A percentile compares a stretch with the other conserved stretches of the same genome.
phyloP scores from a whole-genome alignment of 305 asterid genomes.

The Fraxinus angustifolia region DNA sequence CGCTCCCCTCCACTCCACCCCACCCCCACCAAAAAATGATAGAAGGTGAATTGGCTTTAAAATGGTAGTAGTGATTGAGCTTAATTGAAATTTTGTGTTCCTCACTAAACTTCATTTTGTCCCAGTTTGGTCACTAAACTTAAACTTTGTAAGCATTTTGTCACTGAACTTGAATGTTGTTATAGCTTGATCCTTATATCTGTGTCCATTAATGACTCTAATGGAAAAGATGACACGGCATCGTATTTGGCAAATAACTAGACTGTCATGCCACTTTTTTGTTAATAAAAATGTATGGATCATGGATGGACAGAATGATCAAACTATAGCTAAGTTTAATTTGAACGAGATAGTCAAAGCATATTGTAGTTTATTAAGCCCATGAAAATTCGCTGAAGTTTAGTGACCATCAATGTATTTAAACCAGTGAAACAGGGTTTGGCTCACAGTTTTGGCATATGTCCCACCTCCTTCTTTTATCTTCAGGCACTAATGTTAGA shows the following conservation, averaged over 20 bases:
- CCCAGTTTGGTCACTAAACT: neutral
- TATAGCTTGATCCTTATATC: neutral
- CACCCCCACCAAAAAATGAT: neutral
- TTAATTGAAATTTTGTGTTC: neutral
- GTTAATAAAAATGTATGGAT: neutral
- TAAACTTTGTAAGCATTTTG: neutral
- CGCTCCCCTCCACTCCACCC: neutral
- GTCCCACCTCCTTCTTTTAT: neutral
- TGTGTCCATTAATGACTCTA: neutral
- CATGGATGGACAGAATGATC: neutral
- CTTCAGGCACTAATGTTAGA: neutral
- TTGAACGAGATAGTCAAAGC: neutral
- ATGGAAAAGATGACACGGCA: neutral
- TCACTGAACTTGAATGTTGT: neutral
- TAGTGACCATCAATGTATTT: neutral
- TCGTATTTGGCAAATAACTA: neutral
- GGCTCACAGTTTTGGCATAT: neutral
- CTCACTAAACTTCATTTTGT: neutral
- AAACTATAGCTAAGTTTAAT: neutral
- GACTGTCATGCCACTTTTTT: neutral
- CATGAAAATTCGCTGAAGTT: neutral
- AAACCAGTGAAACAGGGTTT: neutral
- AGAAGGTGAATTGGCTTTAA: neutral
- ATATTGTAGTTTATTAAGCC: neutral
- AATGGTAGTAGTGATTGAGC: neutral